Conservation (phyloP, 2,329 filamentous ascomycete genomes). For the Fusarium denticulatum region DNA sequence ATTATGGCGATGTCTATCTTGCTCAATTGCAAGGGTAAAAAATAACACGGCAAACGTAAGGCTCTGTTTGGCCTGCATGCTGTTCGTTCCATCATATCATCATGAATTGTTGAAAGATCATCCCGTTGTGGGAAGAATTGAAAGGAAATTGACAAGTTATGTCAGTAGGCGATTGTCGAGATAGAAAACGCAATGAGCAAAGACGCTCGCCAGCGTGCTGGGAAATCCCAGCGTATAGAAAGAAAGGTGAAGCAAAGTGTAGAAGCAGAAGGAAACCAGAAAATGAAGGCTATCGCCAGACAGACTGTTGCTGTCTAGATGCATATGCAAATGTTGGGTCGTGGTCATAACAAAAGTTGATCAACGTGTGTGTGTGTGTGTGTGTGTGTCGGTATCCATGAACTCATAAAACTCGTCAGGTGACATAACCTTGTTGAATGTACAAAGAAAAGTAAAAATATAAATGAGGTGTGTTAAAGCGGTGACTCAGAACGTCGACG, state of each 20-base stretch:
- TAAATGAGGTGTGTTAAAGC: constrained; percentile 46
- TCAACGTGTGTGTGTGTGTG: background rate
- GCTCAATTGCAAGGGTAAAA: constrained; percentile 26
- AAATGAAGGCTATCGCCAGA: constrained; percentile 31
- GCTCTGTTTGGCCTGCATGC: constrained; percentile 42
- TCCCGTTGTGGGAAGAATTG: constrained; percentile 13
- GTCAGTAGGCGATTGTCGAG: constrained; percentile 13
- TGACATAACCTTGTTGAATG: constrained; percentile 33
- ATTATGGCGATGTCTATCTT: constrained; percentile 1
- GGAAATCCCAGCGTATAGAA: constrained; percentile 26
- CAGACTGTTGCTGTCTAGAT: constrained; percentile 41
- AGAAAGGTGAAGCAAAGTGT: constrained; percentile 12
- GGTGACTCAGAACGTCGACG: constrained; percentile 62
- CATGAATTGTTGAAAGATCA: constrained; percentile 40
- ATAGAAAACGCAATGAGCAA: constrained; percentile 8
- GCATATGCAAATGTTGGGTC: constrained; percentile 39
- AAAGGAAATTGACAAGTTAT: constrained; percentile 21
- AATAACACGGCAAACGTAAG: constrained; percentile 37
- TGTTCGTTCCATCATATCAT: constrained; percentile 46
- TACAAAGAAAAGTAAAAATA: constrained; percentile 36
- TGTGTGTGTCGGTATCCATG: constrained; percentile 30
- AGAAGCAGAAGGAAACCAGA: constrained; percentile 4
- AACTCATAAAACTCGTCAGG: constrained; percentile 41
- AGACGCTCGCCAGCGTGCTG: constrained; percentile 4
- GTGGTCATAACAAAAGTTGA: constrained; percentile 28